Percentiles rank a stretch among this genome's conserved stretches.
Evolutionary conservation across 1,139 yeast species (phyloP).

Genomic region (Kurtzmaniella quercitrusa): DNA sequence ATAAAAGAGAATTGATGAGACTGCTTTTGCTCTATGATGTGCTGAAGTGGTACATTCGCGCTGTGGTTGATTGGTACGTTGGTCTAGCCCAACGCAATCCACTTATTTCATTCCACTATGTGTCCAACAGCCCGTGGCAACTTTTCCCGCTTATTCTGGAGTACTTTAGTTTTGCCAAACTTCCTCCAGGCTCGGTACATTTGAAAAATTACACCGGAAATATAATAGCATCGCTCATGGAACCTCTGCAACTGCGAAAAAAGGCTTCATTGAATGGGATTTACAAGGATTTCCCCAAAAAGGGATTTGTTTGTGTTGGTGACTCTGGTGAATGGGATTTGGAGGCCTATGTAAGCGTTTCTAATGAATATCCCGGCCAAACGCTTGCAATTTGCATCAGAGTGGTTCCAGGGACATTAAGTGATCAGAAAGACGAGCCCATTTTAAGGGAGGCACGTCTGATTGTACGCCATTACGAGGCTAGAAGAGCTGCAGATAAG

Average conservation of each 20-base stretch:
- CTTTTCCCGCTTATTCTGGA: constrained; percentile 61
- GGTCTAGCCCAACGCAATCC: constrained; percentile 27
- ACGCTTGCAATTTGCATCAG: constrained; percentile 77
- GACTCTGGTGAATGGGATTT: constrained; percentile 95
- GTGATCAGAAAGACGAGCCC: constrained; percentile 45
- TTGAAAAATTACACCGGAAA: constrained; percentile 85
- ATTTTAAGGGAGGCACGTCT: constrained; percentile 29
- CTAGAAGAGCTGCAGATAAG: constrained; percentile 12
- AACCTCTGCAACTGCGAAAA: constrained; percentile 83
- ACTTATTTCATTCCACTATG: constrained; percentile 74
- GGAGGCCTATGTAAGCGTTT: constrained; percentile 81
- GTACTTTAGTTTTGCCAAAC: constrained; percentile 50
- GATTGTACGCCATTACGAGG: constrained; percentile 14
- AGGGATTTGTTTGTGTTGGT: constrained; percentile 80
- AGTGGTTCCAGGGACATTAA: constrained; percentile 67
- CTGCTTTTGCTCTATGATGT: constrained; percentile 70
- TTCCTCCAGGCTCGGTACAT: constrained; percentile 79
- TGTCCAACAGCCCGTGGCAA: constrained; percentile 95
- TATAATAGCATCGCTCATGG: constrained; percentile 72
- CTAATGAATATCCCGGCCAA: constrained; percentile 56
- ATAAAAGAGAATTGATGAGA: constrained; percentile 74
- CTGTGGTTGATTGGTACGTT: constrained; percentile 68
- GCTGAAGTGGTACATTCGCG: constrained; percentile 64
- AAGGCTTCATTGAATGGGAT: constrained; percentile 59
- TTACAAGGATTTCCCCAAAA: constrained; percentile 69